Base-by-base conservation (phyloP, 2,329 filamentous ascomycete genomes). In the Fusarium proliferatum region DNA sequence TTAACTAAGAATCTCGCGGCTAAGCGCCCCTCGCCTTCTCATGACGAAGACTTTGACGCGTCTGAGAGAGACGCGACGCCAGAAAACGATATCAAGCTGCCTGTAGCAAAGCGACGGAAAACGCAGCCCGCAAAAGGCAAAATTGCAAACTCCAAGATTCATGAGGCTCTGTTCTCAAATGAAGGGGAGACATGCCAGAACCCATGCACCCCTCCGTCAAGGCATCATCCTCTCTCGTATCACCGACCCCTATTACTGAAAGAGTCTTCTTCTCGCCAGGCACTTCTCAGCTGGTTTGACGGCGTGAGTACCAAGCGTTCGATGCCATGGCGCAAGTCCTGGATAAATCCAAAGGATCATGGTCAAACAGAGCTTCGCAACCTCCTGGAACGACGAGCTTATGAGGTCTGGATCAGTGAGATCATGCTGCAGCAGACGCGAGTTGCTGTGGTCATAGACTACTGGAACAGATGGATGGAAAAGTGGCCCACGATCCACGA, bases 391-490 rank as follows among this genome's bases (percentile, higher is more conserved):
- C 85, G 82, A 36, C 86, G 90, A 53, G 90, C 89, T 4, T 92
- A 92, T 80, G 86, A 91, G 78, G 89, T 92, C 52, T 91, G 89
- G 88, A 90, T 92, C 77, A 89, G 87, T 76, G 90, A 92, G 81
- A 88, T 91, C 73, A 92, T 92, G 90, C 84, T 91, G 16, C 90
- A 92, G 79, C 90, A 92, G 80, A 92, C 90, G 4, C 88, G 90
- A 34, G 90, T 92, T 8, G 85, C 87, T 5, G 87, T 86, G 11
- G 90, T 91, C 2, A 87, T 91, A 26, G 88, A 87, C 55, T 92
- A 92, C 78, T 92, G 89, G 88, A 88, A 87, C 36, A 84, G 83
- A 2, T 92, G 90, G 90, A 90, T 90, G 83, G 83, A 79, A 2
- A 85, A 85, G 63, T 92, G 89, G 89, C 89, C 89, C 2, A 89